Evolutionary conservation across 208 protist genomes (phyloP), one percentile per base, ranked within the genome.

Genomic region (Leishmania major): DNA sequence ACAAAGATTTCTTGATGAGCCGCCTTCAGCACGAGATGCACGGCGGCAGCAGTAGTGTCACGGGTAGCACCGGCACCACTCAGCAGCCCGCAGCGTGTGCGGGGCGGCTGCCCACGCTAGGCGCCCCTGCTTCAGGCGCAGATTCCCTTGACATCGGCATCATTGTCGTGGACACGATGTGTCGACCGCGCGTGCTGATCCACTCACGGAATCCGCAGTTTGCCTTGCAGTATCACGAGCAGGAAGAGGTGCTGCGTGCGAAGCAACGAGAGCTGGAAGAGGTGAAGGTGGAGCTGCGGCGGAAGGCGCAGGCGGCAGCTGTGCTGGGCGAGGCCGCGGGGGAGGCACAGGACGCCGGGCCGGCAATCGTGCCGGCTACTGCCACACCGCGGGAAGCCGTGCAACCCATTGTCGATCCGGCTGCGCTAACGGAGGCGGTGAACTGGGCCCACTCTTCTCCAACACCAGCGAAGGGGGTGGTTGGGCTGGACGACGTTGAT

Each of bases 121-220:
- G 40, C 11, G 7, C n/a, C 19, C 7, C 71, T 28, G 64, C 15
- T 10, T 43, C 49, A 4, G 76, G 62, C 2, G 67, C 83, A 22
- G 82, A 82, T 45, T 67, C 73, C 57, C 45, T 89, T 17, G 85
- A 89, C 45, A 85, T 94, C 11, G 88, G 89, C 60, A 94, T 94
- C 51, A 84, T 94, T 5, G 91, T 93, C 47, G 83, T 90, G 62
- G 90, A 93, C 78, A 83, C 88, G 55, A 79, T 84, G 78, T 90
- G 88, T 72, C 83, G 84, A n/a, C 87, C 88, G 13, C 88, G 90
- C 19, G 84, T 93, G 37, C 80, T 94, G 53, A 81, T 94, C 75
- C 78, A 85, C 82, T 80, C 88, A 7, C 70, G 66, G 49, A 84
- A 84, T 78, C 55, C 76, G 4, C 79, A 87, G 79, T 90, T 90